Base-by-base conservation (phyloP, 441 rosid genomes). In the Jatropha podagrica region DNA sequence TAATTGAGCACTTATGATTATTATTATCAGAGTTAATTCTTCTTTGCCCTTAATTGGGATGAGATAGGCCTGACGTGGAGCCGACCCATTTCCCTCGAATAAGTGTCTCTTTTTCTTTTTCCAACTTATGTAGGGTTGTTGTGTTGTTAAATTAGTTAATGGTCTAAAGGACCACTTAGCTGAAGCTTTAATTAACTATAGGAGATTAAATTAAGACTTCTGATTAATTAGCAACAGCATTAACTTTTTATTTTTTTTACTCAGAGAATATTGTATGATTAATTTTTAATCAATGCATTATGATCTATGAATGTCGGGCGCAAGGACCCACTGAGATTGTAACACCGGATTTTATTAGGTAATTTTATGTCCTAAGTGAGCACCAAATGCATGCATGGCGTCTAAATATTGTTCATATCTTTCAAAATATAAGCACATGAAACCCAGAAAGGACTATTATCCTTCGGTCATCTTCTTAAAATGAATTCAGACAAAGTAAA, bases 41-140 rank as follows among this genome's bases (percentile, higher is more conserved):
- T 58, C 46, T 51, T 62, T 46, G 51, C 42, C 37, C 26, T 55
- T 65, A 13, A 58, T 58, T 69, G 67, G 63, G 4, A 68, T 78
- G 87, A 82, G 65, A 72, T 73, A 71, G 72, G 78, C 77, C 60
- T 84, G 85, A 83, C 86, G 81, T 48, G 71, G 78, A 72, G 66
- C 20, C 38, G 59, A 71, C 46, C 85, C 87, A 73, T 74, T 80
- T 77, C 83, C 88, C 81, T 74, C 20, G 77, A 85, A 82, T 63
- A 73, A 76, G 87, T 88, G 86, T 82, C 79, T 79, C 69, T 13
- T 76, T 76, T 71, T 62, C 32, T 51, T 65, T 74, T 73, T 67
- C 40, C 20, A 75, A 59, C 44, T 63, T 51, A 68, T 65, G 76
- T 84, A 69, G 83, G 87, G 88, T 78, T 79, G 70, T 70, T 4